Evolutionary conservation across 2,329 filamentous ascomycete species (phyloP).

Genomic region (Neonectria coccinea): DNA sequence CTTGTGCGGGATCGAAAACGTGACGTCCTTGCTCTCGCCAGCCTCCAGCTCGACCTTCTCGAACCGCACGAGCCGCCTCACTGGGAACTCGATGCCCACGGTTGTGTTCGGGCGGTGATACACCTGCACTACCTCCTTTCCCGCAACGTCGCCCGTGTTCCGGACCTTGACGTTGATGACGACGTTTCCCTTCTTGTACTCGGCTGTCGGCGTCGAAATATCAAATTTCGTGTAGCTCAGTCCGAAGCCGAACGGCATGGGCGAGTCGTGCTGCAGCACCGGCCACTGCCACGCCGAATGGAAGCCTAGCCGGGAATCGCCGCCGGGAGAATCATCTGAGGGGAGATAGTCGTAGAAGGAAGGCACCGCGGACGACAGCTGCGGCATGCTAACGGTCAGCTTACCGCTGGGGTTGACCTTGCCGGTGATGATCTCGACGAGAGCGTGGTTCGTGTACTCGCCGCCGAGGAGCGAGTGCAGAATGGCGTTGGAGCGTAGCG

Average conservation of each 20-base stretch:
- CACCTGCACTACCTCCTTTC: slow-evolving; percentile 65
- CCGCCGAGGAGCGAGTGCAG: slow-evolving; percentile 73
- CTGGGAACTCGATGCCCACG: slow-evolving; percentile 60
- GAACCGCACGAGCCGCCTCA: slow-evolving; percentile 71
- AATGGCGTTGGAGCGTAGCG: slow-evolving; percentile 62
- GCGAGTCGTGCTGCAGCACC: slow-evolving; percentile 36
- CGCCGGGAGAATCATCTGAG: slow-evolving; percentile 68
- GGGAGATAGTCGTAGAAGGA: slow-evolving; percentile 76
- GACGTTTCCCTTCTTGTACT: slow-evolving; percentile 54
- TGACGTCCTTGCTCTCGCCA: slow-evolving; percentile 58
- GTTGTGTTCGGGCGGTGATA: slow-evolving; percentile 63
- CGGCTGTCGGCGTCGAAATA: slow-evolving; percentile 54
- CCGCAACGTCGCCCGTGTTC: slow-evolving; percentile 66
- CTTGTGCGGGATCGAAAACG: slow-evolving; percentile 46
- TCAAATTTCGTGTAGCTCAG: slow-evolving; percentile 73
- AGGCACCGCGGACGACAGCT: slow-evolving; percentile 59
- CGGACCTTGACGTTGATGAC: slow-evolving; percentile 62
- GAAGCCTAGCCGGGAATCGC: slow-evolving; percentile 67
- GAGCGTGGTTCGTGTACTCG: slow-evolving; percentile 72
- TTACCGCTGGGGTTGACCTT: slow-evolving; percentile 66
- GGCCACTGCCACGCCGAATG: slow-evolving; percentile 57
- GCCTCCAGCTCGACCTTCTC: slow-evolving; percentile 68
- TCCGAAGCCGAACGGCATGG: slow-evolving; percentile 67
- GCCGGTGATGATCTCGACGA: slow-evolving; percentile 73
- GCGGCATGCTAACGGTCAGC: slow-evolving; percentile 59